Conservation (phyloP, 257 asterid species). For the Cinchona pubescens region DNA sequence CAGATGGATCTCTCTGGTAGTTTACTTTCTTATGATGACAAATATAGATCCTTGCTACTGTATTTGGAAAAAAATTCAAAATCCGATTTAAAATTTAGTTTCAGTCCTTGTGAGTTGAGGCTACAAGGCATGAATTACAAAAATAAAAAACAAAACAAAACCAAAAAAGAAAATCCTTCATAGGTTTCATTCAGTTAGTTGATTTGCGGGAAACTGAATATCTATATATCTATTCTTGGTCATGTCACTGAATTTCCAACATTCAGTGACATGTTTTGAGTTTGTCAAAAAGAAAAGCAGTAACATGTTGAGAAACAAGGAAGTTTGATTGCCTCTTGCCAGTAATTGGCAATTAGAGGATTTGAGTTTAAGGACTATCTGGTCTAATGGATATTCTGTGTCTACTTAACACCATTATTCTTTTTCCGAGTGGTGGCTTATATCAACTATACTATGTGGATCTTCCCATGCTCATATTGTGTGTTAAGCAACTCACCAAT, state of each 20-base stretch:
- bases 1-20: too few relatives aligned
- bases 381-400: background rate
- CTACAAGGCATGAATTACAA: background rate
- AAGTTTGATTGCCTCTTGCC: too few relatives aligned
- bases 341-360: too few relatives aligned
- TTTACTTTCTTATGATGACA: too few relatives aligned
- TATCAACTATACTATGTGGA: background rate
- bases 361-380: background rate
- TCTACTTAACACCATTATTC: background rate
- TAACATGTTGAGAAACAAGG: too few relatives aligned
- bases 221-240: too few relatives aligned
- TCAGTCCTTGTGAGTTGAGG: slow-evolving; percentile 2
- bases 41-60: background rate
- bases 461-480: too few relatives aligned
- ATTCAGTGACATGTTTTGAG: too few relatives aligned
- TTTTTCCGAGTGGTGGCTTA: background rate
- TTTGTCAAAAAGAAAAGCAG: too few relatives aligned
- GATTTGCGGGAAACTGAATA: background rate
- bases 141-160: too few relatives aligned
- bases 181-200: background rate
- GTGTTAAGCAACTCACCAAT: background rate
- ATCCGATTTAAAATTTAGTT: slow-evolving; percentile 5
- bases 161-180: too few relatives aligned
- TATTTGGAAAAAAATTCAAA: background rate
- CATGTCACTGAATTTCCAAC: too few relatives aligned